Conservation (phyloP, 2,329 filamentous ascomycete genomes). For the Byssochlamys sp. region DNA sequence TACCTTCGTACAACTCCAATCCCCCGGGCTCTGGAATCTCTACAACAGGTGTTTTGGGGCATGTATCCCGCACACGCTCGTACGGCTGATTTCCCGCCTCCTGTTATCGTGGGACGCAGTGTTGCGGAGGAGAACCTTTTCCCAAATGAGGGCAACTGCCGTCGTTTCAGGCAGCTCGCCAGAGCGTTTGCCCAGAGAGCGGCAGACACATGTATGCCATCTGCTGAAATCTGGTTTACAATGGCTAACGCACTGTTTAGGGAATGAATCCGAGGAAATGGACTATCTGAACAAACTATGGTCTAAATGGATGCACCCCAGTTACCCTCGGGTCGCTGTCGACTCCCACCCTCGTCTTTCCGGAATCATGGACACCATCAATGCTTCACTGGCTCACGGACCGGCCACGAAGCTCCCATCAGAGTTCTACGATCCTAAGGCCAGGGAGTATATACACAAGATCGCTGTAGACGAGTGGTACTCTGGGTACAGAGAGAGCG, state of each 20-base stretch:
- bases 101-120: conserved; percentile 57
- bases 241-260: conserved; percentile 12
- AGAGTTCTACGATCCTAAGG: conserved; percentile 76
- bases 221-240: neutral
- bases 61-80: conserved; percentile 56
- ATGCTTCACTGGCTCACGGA: conserved; percentile 76
- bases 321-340: conserved; percentile 60
- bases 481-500: conserved; percentile 69
- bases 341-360: conserved; percentile 75
- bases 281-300: conserved; percentile 67
- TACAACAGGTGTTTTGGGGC: conserved; percentile 66
- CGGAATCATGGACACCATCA: conserved; percentile 90
- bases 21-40: conserved; percentile 64
- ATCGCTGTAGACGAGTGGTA: conserved; percentile 90
- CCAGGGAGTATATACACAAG: conserved; percentile 57
- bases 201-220: conserved; percentile 50
- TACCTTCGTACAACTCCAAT: conserved; percentile 68
- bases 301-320: conserved; percentile 75
- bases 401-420: conserved; percentile 66
- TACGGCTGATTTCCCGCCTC: conserved; percentile 46
- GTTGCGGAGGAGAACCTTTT: conserved; percentile 67
- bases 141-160: conserved; percentile 67
- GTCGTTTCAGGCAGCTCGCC: conserved; percentile 59
- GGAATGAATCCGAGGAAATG: conserved; percentile 71
- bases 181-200: conserved; percentile 63